phyloP scores from a whole-genome alignment of 2,329 filamentous ascomycete species.

The Hymenoscyphus occultus region DNA sequence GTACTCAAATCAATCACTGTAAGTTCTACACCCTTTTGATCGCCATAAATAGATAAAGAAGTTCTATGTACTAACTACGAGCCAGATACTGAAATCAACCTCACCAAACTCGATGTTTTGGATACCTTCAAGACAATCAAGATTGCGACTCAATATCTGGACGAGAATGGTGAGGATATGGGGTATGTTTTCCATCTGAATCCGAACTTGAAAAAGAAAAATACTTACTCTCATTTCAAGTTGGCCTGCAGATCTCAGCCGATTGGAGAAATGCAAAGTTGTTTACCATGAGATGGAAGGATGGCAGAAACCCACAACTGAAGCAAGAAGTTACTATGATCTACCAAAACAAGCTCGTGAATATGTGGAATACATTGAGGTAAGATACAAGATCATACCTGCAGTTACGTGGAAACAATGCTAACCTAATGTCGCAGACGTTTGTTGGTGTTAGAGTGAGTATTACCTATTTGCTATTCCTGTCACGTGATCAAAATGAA shows the following conservation, averaged over 20 bases:
- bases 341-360: slow-evolving; percentile 61
- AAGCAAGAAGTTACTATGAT: slow-evolving; percentile 55
- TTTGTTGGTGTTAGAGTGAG: slow-evolving; percentile 6
- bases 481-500: too few relatives aligned
- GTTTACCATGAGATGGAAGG: slow-evolving; percentile 67
- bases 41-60: too few relatives aligned
- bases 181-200: slow-evolving; percentile 1
- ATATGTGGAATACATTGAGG: slow-evolving; percentile 63
- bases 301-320: slow-evolving; percentile 63
- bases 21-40: not conserved
- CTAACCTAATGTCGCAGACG: not conserved
- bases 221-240: not conserved
- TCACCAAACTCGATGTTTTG: slow-evolving; percentile 66
- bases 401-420: not conserved
- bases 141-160: slow-evolving; percentile 67
- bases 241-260: slow-evolving; percentile 50
- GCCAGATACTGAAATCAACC: slow-evolving; percentile 41
- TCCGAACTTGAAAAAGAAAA: too few relatives aligned
- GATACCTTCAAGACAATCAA: slow-evolving; percentile 74
- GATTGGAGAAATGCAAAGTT: slow-evolving; percentile 58
- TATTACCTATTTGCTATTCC: not conserved
- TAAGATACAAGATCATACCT: slow-evolving; percentile 30
- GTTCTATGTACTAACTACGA: not conserved
- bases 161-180: slow-evolving; percentile 6
- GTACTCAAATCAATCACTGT: slow-evolving; percentile 14